Evolutionary conservation across 179 eudicot genomes (phyloP).

Genomic region (Dionaea muscipula): DNA sequence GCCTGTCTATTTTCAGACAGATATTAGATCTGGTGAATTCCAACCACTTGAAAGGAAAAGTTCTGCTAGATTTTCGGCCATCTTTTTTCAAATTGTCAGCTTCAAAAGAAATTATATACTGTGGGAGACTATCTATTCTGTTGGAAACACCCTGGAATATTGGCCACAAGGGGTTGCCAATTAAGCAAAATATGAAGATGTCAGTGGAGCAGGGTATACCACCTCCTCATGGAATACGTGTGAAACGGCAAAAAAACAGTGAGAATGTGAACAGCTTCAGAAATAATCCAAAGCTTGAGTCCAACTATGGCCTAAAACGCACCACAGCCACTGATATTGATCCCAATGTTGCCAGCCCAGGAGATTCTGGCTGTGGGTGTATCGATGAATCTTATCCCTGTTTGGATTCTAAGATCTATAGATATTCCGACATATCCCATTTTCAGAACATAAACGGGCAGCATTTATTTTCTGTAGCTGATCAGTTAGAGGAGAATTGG

Average conservation of each 20-base stretch:
- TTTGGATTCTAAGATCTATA: constrained; percentile 19
- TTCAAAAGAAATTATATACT: constrained; percentile 37
- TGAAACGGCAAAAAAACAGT: constrained; percentile 44
- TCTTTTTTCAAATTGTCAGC: constrained; percentile 60
- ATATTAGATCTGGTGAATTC: constrained; percentile 55
- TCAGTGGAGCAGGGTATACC: constrained; percentile 28
- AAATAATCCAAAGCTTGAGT: constrained; percentile 34
- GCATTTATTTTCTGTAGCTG: constrained; percentile 24
- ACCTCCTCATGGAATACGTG: constrained; percentile 18
- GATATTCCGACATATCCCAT: constrained; percentile 19
- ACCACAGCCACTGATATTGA: constrained; percentile 12
- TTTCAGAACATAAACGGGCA: constrained; percentile 15
- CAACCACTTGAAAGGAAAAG: constrained; percentile 55
- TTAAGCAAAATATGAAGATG: constrained; percentile 35
- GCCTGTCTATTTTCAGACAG: constrained; percentile 46
- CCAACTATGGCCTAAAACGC: constrained; percentile 24
- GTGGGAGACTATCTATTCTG: constrained; percentile 37
- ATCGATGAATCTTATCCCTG: constrained; percentile 12
- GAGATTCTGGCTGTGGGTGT: constrained; percentile 14
- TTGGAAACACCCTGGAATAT: constrained; percentile 19
- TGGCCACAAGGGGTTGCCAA: constrained; percentile 20
- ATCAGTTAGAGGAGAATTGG: constrained; percentile 65
- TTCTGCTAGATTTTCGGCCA: constrained; percentile 58
- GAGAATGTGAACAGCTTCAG: constrained; percentile 23
- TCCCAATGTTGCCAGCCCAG: constrained; percentile 24